Evolutionary conservation across 441 rosid species (phyloP), one percentile per base, ranked within the genome.

Genomic region (Gossypium schwendimanii): DNA sequence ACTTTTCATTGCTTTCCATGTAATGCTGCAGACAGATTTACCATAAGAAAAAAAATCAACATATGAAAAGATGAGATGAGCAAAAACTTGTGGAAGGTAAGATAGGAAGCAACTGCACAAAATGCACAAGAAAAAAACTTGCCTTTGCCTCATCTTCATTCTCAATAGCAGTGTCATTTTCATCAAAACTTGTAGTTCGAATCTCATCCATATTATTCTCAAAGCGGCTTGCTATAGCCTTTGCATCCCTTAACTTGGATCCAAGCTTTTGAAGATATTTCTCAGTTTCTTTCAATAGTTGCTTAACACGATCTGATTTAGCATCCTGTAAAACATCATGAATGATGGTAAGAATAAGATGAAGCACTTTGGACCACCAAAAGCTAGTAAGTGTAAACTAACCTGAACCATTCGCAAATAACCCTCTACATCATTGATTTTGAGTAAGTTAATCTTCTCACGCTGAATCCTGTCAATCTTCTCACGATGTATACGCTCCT

Each of bases 361-460:
- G 66, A 14, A 54, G 59, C 41, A 61, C 73, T 54, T 50, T 10
- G 71, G 58, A 59, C 49, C 65, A 57, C 60, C 21, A 76, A 63
- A 73, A 62, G 77, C 57, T 28, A 76, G 74, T 14, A 55, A 73
- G 69, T 59, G 8, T 73, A 73, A 60, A 44, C 91, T 71, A 78
- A 91, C 98, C 98, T 93, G 91, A 78, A 93, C 97, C 97, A 93
- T 93, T 75, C 98, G 91, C 75, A 93, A 84, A 87, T 93, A 93
- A 73, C 98, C 98, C 88, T 93, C 98, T 69, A 93, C 98, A 77
- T 93, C 98, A 85, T 93, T 93, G 67, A 93, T 93, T 87, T 93
- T 93, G 59, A 93, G 84, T 72, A 93, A 76, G 84, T 92, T 93
- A 74, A 93, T 91, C 87, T 93, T 93, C 88, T 93, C 98, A 24